Base-by-base conservation (phyloP, 176 grass and related monocot genomes). In the Dactylis glomerata region DNA sequence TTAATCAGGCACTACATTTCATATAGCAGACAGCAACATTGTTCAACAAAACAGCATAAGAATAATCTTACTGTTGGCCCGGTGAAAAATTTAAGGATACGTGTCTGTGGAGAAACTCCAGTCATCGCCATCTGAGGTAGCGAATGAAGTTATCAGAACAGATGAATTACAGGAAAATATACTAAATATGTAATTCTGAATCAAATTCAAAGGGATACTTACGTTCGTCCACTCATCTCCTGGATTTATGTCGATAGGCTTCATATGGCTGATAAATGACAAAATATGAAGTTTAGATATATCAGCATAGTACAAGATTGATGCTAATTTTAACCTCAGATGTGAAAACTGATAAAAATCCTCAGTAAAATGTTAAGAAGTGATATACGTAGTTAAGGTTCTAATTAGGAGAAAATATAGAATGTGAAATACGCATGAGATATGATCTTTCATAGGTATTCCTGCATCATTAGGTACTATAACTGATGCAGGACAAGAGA, bases 171-270 rank as follows among this genome's bases (percentile, higher is more conserved):
- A 28, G 23, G 51, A 87, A 75, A 83, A 36, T 19, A 64, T 0
- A 76, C 6, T 56, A 20, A 22, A 19, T 73, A 72, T 3, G 40
- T 68, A 22, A 81, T 22, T 58, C 40, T 55, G 36, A 59, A 68
- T 44, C 27, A 1, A 66, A 68, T 57, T 44, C 15, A 1, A 55
- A 59, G 46, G 47, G n/a, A 14, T 38, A 81, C 90, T 84, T 94
- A 97, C 95, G 86, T 92, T 94, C 78, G 90, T 91, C 90, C 95
- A 97, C 49, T 97, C 92, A 86, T 94, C 90, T 28, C 78, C 69
- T 89, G 95, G 95, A 86, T 94, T 94, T 80, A 81, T 87, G 83
- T 97, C 95, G 0, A 91, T 42, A 51, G 92, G 86, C 59, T 71
- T 92, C 90, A 97, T 91, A 77, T 87, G 92, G 78, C 92, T 97